Base-by-base conservation (phyloP, 805 yeast genomes). In the Saturnispora kantuleensis region DNA sequence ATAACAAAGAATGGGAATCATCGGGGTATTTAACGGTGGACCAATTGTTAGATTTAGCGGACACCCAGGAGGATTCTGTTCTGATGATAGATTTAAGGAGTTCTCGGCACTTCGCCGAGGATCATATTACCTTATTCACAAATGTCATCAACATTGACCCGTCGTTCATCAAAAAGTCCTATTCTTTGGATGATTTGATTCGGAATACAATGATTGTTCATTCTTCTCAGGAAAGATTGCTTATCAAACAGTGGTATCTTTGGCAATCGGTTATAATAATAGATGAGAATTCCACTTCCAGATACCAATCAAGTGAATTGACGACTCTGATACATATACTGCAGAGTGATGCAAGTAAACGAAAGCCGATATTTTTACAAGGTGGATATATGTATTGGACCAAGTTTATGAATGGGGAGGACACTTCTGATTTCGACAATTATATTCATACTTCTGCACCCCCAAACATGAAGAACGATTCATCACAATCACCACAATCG, bases 91-190 rank as follows among this genome's bases (percentile, higher is more conserved):
- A 90, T 58, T 71, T 79, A 35, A 67, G 97, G 52, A 66, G 80
- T 13, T 67, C 80, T 34, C 67, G 66, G 15, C 79, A 76, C 32
- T 88, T 73, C 56, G 73, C 76, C 39, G 64, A 66, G 36, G 73
- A 75, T 39, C 96, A 87, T 59, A 77, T 89, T 11, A 56, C 57
- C 17, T 65, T 72, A 10, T 64, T 76, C 21, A 62, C 66, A 10
- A 75, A 82, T 44, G 60, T 83, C 8, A 70, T 85, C 10, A 84
- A 89, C 56, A 71, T 89, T 15, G 95, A 86, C 43, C 96, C 97
- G 0, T 68, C 73, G 15, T 69, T 77, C 1, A 65, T 80, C 15
- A 62, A 77, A 42, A 58, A 62, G 1, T 63, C 66, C 9, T 74
- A 76, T 55, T 67, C 74, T 0, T 85, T 84, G 53, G 62, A 59